Conservation (phyloP, 2,329 filamentous ascomycete species). For the Davidsoniella virescens region DNA sequence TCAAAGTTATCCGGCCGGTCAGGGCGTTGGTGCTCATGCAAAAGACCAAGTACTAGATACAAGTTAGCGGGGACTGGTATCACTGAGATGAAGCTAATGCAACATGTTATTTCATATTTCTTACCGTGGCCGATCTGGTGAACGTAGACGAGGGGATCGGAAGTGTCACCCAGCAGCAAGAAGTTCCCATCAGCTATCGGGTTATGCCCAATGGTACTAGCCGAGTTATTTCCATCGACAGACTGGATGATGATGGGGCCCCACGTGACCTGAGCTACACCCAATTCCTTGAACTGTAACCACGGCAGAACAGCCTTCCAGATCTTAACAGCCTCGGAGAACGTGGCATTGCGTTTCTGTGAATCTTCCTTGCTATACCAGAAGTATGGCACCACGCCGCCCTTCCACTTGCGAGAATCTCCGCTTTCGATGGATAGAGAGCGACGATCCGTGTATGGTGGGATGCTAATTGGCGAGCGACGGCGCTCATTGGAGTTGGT, state of each 20-base stretch:
- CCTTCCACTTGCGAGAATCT: not conserved
- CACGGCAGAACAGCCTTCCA: constrained; percentile 10
- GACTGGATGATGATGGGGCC: constrained; percentile 2
- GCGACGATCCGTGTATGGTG: not conserved
- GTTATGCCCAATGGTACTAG: constrained; percentile 5
- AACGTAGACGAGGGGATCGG: constrained; percentile 1
- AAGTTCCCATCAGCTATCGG: not conserved
- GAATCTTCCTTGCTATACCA: not conserved
- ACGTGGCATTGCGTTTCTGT: not conserved
- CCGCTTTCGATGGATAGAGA: constrained; percentile 1
- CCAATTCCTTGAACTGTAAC: constrained; percentile 6
- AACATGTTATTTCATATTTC: not conserved
- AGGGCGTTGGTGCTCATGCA: constrained; percentile 9
- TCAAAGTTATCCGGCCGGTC: constrained; percentile 2
- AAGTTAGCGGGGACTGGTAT: not conserved
- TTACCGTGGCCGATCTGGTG: constrained; percentile 13
- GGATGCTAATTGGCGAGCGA: not conserved
- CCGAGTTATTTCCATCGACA: constrained; percentile 2
- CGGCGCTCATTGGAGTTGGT: not conserved
- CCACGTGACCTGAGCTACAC: not conserved
- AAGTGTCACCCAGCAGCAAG: constrained; percentile 6
- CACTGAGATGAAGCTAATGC: not conserved
- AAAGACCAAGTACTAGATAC: constrained; percentile 5
- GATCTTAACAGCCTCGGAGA: constrained; percentile 6
- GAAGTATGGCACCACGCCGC: not conserved